Percentiles rank a stretch among this genome's conserved stretches.
phyloP scores from a whole-genome alignment of 441 rosid genomes.

The Corymbia citriodora region DNA sequence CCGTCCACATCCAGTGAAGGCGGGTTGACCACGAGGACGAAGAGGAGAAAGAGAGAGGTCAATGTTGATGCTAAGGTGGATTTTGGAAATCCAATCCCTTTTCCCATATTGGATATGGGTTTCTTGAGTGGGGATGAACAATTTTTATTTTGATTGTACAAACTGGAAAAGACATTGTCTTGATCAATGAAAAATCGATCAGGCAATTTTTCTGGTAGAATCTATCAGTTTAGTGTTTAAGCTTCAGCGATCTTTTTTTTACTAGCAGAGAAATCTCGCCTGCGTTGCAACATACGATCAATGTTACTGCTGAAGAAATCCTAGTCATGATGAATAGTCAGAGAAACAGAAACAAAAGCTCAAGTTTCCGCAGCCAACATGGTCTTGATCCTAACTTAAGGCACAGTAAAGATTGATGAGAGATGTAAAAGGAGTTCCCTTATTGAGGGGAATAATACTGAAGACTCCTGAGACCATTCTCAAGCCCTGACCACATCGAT shows the following conservation, averaged over 20 bases:
- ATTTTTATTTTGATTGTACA: not conserved
- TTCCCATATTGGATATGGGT: not conserved
- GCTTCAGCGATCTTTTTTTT: not conserved
- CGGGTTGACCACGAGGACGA: not conserved
- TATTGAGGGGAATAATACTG: not conserved
- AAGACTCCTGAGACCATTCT: not conserved
- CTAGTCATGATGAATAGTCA: not conserved
- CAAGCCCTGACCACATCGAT: not conserved
- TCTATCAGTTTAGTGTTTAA: not conserved
- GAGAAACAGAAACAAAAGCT: not conserved
- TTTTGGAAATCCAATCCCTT: not conserved
- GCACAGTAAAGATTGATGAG: not conserved
- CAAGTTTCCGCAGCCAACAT: not conserved
- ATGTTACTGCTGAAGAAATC: not conserved
- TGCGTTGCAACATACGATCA: not conserved
- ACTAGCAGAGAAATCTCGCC: not conserved
- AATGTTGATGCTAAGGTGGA: not conserved
- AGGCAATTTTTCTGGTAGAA: not conserved
- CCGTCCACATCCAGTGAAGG: not conserved
- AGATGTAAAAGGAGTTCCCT: too few relatives aligned
- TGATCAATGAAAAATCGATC: not conserved
- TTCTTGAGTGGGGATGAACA: not conserved
- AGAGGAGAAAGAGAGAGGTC: not conserved
- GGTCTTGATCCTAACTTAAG: not conserved
- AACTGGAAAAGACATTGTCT: not conserved